Evolutionary conservation across 805 yeast genomes (phyloP).

Genomic region (Wickerhamiella lipophila): DNA sequence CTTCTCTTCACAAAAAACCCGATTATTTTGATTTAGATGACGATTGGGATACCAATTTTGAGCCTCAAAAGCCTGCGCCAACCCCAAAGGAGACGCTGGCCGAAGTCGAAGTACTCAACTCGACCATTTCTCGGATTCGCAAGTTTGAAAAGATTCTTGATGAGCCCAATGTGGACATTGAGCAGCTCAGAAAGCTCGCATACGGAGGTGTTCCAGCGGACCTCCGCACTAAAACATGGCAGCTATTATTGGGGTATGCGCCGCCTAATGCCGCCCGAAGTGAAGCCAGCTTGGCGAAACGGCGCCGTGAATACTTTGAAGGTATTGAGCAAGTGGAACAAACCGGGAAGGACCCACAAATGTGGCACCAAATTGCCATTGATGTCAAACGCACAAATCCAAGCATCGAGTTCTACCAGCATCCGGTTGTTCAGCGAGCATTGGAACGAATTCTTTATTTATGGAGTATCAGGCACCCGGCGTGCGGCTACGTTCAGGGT

Average conservation of each 20-base stretch:
- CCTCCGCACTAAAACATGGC: conserved; percentile 79
- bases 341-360: conserved; percentile 52
- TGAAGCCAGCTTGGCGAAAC: conserved; percentile 52
- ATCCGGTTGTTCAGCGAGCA: conserved; percentile 58
- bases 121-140: conserved; percentile 46
- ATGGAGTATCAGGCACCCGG: conserved; percentile 96
- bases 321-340: conserved; percentile 57
- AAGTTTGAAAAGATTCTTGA: conserved; percentile 54
- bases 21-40: conserved; percentile 64
- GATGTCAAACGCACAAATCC: conserved; percentile 95
- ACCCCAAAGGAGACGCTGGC: conserved; percentile 20
- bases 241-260: conserved; percentile 72
- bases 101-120: conserved; percentile 45
- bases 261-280: conserved; percentile 78
- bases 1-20: background rate
- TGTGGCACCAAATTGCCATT: conserved; percentile 92
- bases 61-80: conserved; percentile 23
- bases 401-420: conserved; percentile 57
- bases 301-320: conserved; percentile 72
- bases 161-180: conserved; percentile 45
- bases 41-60: conserved; percentile 82
- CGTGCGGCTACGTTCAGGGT: conserved; percentile 96
- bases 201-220: conserved; percentile 91
- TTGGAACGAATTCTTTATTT: conserved; percentile 70
- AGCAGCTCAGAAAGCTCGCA: conserved; percentile 60